Percentiles rank a stretch among this genome's conserved stretches.
phyloP scores from a whole-genome alignment of 2,329 filamentous ascomycete species.

The Cladosporium sphaerospermum region DNA sequence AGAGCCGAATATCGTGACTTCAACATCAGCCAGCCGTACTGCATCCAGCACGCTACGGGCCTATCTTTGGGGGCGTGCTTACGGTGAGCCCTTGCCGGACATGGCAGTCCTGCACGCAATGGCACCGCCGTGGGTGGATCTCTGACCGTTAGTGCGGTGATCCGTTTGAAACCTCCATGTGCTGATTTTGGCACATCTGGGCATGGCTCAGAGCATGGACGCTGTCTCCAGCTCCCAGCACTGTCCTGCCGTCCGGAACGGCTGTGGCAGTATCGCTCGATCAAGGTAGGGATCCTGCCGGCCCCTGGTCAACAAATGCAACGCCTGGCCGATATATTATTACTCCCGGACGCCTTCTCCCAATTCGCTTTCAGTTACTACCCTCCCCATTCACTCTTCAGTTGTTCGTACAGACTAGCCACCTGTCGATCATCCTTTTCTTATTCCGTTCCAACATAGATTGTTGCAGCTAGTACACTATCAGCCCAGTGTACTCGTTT shows the following conservation, averaged over 20 bases:
- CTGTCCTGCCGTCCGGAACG: slow-evolving; percentile 9
- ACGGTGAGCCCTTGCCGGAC: slow-evolving; percentile 12
- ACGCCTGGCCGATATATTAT: slow-evolving; percentile 13
- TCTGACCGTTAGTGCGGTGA: slow-evolving; percentile 11
- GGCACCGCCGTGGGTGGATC: slow-evolving; percentile 10
- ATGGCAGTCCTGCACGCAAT: slow-evolving; percentile 13
- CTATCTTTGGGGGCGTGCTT: slow-evolving; percentile 12
- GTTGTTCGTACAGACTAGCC: slow-evolving; percentile 26
- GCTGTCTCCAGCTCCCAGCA: slow-evolving; percentile 12
- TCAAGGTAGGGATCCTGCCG: slow-evolving; percentile 5
- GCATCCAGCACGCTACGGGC: slow-evolving; percentile 16
- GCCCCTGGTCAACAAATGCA: slow-evolving; percentile 12
- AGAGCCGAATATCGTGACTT: slow-evolving; percentile 21
- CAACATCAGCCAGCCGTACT: slow-evolving; percentile 16
- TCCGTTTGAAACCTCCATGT: slow-evolving; percentile 12
- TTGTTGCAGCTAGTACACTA: slow-evolving; percentile 5
- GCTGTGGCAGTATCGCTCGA: slow-evolving; percentile 9
- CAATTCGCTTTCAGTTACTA: slow-evolving; percentile 1
- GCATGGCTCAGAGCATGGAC: slow-evolving; percentile 13
- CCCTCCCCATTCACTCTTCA: slow-evolving; percentile 3
- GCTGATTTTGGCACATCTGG: slow-evolving; percentile 12
- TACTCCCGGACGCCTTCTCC: slow-evolving; percentile 4
- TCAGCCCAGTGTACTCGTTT: slow-evolving; percentile 11
- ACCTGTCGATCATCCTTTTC: slow-evolving; percentile 25
- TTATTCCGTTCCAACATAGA: slow-evolving; percentile 14